Conservation (phyloP, 1,139 yeast species). For the Lodderomyces metapsilosis region DNA sequence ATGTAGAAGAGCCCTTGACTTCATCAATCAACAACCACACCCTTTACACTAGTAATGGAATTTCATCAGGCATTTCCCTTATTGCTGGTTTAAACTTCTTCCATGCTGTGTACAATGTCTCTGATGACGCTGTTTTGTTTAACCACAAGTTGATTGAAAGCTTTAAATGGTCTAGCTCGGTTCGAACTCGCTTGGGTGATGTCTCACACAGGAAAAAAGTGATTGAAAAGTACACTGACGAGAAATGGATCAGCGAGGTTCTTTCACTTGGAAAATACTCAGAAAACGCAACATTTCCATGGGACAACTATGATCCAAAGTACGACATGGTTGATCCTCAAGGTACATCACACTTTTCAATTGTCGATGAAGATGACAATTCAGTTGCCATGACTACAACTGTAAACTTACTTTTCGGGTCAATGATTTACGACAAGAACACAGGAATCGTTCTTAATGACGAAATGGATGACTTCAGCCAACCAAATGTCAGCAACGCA, state of each 20-base stretch:
- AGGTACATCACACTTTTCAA: constrained; percentile 86
- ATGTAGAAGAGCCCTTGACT: constrained; percentile 54
- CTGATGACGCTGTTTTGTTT: constrained; percentile 32
- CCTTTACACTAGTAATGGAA: constrained; percentile 70
- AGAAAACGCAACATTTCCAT: constrained; percentile 57
- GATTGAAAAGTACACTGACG: constrained; percentile 28
- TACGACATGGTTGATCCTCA: constrained; percentile 74
- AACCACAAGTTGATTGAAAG: constrained; percentile 75
- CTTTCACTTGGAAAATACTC: constrained; percentile 43
- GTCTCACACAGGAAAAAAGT: constrained; percentile 22
- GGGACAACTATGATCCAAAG: constrained; percentile 76
- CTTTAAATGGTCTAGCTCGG: constrained; percentile 93
- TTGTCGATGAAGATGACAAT: constrained; percentile 67
- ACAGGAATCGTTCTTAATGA: constrained; percentile 87
- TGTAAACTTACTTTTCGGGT: constrained; percentile 82
- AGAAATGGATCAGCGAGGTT: constrained; percentile 58
- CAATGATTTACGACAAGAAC: constrained; percentile 69
- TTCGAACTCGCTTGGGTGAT: constrained; percentile 82
- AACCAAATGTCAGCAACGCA: constrained; percentile 66
- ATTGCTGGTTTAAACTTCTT: constrained; percentile 70
- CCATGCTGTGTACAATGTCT: constrained; percentile 25
- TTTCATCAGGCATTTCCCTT: constrained; percentile 82
- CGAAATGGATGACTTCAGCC: constrained; percentile 96
- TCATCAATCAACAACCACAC: constrained; percentile 46
- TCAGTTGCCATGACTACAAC: constrained; percentile 90